Percentiles rank a stretch among this genome's conserved stretches.
Evolutionary conservation across 2,329 filamentous ascomycete species (phyloP).

Genomic region (Pseudophaeomoniella oleicola): DNA sequence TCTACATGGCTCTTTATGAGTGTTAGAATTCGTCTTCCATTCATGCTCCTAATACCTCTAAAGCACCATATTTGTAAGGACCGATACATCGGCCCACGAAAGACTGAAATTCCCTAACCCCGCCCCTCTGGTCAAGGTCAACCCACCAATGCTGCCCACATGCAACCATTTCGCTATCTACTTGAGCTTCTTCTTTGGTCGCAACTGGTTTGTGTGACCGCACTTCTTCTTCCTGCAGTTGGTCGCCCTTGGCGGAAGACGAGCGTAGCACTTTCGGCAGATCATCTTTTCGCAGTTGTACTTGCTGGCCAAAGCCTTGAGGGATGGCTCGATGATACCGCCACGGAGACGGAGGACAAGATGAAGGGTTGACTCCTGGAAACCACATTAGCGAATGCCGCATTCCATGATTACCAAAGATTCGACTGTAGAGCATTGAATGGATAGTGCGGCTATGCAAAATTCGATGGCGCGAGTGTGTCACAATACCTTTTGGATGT

Average conservation of each 20-base stretch:
- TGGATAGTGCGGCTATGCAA: neutral
- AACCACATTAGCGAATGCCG: neutral
- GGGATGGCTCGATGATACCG: slow-evolving; percentile 97
- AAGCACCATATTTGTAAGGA: neutral
- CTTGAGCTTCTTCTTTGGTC: slow-evolving; percentile 99
- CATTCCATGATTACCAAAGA: neutral
- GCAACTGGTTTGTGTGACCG: slow-evolving; percentile 99
- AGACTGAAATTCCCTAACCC: neutral
- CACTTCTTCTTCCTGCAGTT: slow-evolving; percentile 99
- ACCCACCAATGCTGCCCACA: neutral
- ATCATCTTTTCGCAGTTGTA: slow-evolving; percentile 99
- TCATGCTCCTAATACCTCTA: neutral
- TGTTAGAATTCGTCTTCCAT: too few relatives aligned
- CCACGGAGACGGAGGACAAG: slow-evolving; percentile 96
- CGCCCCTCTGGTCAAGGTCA: neutral
- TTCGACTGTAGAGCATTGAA: neutral
- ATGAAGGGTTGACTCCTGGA: slow-evolving; percentile 91
- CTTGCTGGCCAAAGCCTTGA: slow-evolving; percentile 96
- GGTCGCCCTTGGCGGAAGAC: slow-evolving; percentile 94
- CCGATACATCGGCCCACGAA: neutral
- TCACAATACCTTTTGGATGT: slow-evolving; percentile 85
- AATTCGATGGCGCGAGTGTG: slow-evolving; percentile 2
- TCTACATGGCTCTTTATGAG: too few relatives aligned
- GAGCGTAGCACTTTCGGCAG: slow-evolving; percentile 99
- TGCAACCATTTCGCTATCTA: slow-evolving; percentile 33